Conservation (phyloP, 2,329 filamentous ascomycete genomes). For the Knoxdaviesia capensis region DNA sequence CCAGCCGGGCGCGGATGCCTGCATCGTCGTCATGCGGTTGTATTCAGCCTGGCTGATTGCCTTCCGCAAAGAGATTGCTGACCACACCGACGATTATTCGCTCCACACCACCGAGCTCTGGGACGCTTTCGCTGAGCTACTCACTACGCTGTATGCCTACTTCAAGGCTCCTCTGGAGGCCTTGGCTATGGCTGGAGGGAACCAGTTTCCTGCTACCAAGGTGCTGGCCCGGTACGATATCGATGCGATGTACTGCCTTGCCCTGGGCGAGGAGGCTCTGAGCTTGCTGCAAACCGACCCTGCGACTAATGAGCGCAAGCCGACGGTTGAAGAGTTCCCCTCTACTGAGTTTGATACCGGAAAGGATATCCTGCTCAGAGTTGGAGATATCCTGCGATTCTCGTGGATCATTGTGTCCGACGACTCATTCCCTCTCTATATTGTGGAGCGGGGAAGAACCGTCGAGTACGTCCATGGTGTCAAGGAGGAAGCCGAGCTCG, state of each 20-base stretch:
- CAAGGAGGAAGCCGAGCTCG: too few species aligned
- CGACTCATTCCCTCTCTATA: too few species aligned
- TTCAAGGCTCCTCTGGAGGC: constrained; percentile 3
- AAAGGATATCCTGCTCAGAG: neutral
- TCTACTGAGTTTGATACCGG: neutral
- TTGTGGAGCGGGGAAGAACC: too few species aligned
- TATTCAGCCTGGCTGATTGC: constrained; percentile 6
- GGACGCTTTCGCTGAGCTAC: constrained; percentile 4
- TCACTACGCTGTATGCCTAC: constrained; percentile 3
- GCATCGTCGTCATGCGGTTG: constrained; percentile 5
- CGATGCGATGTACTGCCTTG: constrained; percentile 2
- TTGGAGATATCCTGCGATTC: constrained; percentile 1
- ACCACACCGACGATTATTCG: neutral
- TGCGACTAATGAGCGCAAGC: neutral
- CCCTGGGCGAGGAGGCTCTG: constrained; percentile 1
- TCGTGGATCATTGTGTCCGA: too few species aligned
- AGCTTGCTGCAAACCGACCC: too few species aligned
- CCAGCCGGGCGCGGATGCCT: constrained; percentile 2
- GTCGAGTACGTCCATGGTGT: too few species aligned
- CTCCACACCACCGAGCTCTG: constrained; percentile 1
- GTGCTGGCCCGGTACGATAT: constrained; percentile 5
- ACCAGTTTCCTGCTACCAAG: constrained; percentile 1
- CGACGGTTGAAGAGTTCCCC: neutral
- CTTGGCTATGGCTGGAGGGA: neutral
- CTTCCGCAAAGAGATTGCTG: constrained; percentile 1